phyloP scores from a whole-genome alignment of 768 basidiomycete genomes.

The Aureoboletus auriporus region DNA sequence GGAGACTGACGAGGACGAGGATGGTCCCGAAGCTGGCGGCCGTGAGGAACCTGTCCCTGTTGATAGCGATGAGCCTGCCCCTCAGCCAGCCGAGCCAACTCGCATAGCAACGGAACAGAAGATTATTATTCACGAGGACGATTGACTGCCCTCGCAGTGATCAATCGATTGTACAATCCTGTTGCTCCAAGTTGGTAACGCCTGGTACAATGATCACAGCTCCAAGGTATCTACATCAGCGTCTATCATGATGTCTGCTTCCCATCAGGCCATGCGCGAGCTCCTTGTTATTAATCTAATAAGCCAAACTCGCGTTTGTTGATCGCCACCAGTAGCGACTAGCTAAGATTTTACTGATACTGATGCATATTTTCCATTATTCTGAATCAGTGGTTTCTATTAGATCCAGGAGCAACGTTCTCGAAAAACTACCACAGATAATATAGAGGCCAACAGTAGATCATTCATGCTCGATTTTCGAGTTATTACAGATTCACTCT shows the following conservation, averaged over 20 bases:
- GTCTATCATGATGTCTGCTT: too few relatives aligned
- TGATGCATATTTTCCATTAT: too few relatives aligned
- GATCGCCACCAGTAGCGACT: too few relatives aligned
- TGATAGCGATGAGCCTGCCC: slow-evolving; percentile 2
- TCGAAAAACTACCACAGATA: background rate
- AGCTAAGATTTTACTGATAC: too few relatives aligned
- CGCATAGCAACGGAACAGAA: slow-evolving; percentile 32
- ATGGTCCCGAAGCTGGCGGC: background rate
- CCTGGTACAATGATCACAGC: too few relatives aligned
- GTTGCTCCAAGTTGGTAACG: too few relatives aligned
- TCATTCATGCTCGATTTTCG: background rate
- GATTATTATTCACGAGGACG: slow-evolving; percentile 51
- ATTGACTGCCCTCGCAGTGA: slow-evolving; percentile 22
- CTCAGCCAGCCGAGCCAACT: slow-evolving; percentile 6
- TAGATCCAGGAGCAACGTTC: background rate
- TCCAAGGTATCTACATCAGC: too few relatives aligned
- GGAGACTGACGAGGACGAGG: slow-evolving; percentile 43
- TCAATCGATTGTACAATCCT: too few relatives aligned
- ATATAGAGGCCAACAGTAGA: slow-evolving; percentile 1
- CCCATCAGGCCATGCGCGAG: too few relatives aligned
- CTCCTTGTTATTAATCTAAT: too few relatives aligned
- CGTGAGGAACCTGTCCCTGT: slow-evolving; percentile 1
- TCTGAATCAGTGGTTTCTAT: too few relatives aligned
- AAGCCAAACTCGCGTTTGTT: too few relatives aligned
- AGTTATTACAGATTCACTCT: slow-evolving; percentile 2